Conservation (phyloP, 148 eudicot genomes). For the Rhododendron kiyosumense region DNA sequence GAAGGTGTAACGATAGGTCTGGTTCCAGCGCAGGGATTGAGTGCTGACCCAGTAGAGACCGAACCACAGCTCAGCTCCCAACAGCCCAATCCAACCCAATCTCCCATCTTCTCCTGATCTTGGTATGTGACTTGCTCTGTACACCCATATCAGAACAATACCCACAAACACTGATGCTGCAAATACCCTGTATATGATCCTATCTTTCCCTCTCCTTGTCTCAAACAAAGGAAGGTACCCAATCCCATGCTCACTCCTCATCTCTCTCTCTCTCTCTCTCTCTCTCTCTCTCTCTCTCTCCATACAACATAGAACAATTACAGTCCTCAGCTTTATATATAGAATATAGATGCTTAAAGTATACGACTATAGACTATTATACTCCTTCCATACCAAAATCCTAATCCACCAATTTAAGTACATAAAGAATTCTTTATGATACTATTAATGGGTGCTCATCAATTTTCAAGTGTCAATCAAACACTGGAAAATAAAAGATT, state of each 20-base stretch:
- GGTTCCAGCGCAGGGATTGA: conserved; percentile 57
- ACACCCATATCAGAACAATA: conserved; percentile 42
- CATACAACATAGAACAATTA: too few relatives aligned
- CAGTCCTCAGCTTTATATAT: too few relatives aligned
- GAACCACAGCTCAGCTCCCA: conserved; percentile 66
- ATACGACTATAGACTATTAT: too few relatives aligned
- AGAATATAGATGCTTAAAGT: too few relatives aligned
- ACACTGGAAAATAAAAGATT: too few relatives aligned
- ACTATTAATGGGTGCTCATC: too few relatives aligned
- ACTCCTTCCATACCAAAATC: too few relatives aligned
- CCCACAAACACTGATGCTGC: conserved; percentile 36
- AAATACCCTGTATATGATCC: conserved; percentile 33
- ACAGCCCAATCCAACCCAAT: conserved; percentile 43
- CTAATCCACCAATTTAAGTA: too few relatives aligned
- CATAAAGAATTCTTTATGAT: too few relatives aligned
- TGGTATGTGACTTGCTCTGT: conserved; percentile 42
- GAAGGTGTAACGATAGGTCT: conserved; percentile 18
- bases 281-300: not conserved
- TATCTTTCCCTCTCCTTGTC: not conserved
- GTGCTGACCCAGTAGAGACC: conserved; percentile 63
- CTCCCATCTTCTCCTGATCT: conserved; percentile 16
- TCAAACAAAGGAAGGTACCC: not conserved
- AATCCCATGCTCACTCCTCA: too few relatives aligned
- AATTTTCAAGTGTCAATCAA: too few relatives aligned
- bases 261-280: not conserved